These are phyloP conservation scores for Coemansia sp. DNA, from an alignment of 192 early-diverging fungal species.

Conservation along the genomic window DNA sequence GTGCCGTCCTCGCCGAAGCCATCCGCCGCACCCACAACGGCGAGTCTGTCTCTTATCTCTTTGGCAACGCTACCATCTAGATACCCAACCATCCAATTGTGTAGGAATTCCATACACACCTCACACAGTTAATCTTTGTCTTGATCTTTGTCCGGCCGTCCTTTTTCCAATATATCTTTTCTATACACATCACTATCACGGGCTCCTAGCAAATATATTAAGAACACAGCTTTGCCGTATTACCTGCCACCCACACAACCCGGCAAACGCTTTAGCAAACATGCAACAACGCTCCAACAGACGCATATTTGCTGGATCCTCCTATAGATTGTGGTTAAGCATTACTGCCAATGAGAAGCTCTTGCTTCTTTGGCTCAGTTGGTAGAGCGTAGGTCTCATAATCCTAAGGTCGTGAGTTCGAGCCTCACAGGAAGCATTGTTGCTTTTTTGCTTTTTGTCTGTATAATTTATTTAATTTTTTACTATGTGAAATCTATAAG, in stretches of 20 bases:
- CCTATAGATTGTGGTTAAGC: too few species aligned
- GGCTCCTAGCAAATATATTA: too few species aligned
- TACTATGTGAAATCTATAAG: not conserved
- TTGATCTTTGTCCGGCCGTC: not conserved
- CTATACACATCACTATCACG: not conserved
- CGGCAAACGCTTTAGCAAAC: too few species aligned
- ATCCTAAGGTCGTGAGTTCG: constrained; percentile 36
- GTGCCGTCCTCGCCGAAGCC: constrained; percentile 72
- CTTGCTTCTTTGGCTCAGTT: constrained; percentile 21
- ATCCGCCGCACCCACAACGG: constrained; percentile 71
- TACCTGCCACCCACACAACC: too few species aligned
- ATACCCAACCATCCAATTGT: too few species aligned
- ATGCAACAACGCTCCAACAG: too few species aligned
- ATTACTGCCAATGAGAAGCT: not conserved
- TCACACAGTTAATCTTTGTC: not conserved
- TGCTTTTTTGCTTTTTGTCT: constrained; percentile 7
- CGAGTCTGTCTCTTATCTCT: constrained; percentile 65
- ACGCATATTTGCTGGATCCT: too few species aligned
- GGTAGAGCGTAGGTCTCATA: constrained; percentile 35
- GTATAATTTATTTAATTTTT: not conserved
- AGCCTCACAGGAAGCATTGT: constrained; percentile 20
- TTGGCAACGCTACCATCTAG: constrained; percentile 43
- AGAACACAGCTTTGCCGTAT: too few species aligned
- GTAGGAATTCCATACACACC: too few species aligned
- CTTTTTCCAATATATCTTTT: not conserved